A percentile compares a stretch with the other conserved stretches of the same genome.
Conservation (phyloP, 2,329 filamentous ascomycete genomes). For the Pseudogymnoascus sp. region DNA sequence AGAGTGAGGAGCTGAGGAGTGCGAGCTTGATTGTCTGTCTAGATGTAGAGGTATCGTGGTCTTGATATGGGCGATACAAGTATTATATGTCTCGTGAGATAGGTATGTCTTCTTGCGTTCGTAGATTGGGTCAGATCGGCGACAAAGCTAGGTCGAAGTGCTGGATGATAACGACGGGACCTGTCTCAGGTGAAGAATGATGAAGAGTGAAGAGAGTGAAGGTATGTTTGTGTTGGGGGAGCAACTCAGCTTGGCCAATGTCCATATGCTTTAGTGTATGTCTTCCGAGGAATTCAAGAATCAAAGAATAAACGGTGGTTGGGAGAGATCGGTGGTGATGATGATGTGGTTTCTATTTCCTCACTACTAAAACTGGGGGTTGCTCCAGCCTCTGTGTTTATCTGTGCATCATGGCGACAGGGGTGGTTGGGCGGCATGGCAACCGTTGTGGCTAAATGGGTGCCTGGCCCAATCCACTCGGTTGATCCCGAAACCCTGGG, state of each 20-base stretch:
- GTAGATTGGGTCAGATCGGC: neutral
- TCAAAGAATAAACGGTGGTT: conserved; percentile 5
- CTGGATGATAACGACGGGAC: conserved; percentile 2
- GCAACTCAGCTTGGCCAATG: conserved; percentile 6
- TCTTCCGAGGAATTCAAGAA: conserved; percentile 6
- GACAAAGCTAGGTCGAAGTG: conserved; percentile 2
- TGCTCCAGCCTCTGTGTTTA: conserved; percentile 7
- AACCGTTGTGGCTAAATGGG: conserved; percentile 4
- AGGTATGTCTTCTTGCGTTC: neutral
- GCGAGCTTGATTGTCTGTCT: neutral
- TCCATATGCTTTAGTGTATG: conserved; percentile 6
- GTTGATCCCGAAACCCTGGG: conserved; percentile 4
- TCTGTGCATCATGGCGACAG: conserved; percentile 7
- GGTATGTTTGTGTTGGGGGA: conserved; percentile 2
- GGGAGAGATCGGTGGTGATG: neutral
- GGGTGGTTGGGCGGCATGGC: conserved; percentile 6
- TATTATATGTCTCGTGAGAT: neutral
- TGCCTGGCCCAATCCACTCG: neutral
- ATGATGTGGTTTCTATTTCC: conserved; percentile 7
- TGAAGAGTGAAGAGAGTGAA: neutral
- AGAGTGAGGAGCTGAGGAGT: neutral
- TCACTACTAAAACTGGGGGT: conserved; percentile 5
- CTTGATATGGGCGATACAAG: neutral
- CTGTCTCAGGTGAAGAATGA: conserved; percentile 2
- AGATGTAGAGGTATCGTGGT: neutral